These are phyloP conservation scores for Sarocladium strictum DNA, from an alignment of 2,329 filamentous ascomycete genomes.

Conservation along the genomic window DNA sequence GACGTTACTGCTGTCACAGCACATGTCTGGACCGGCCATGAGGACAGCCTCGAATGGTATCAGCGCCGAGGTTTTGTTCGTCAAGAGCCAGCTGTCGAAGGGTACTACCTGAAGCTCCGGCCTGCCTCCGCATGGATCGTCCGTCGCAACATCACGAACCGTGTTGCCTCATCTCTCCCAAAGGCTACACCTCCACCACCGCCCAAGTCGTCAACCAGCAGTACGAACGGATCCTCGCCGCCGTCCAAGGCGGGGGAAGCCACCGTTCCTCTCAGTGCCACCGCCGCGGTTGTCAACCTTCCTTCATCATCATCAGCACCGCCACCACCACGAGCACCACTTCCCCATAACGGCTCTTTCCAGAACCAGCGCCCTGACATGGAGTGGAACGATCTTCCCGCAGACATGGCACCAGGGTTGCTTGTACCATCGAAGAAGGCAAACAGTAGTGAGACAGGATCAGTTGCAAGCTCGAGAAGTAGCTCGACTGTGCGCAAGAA, in stretches of 20 bases:
- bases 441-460: conserved; percentile 25
- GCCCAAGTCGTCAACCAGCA: background rate
- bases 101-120: conserved; percentile 57
- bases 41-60: conserved; percentile 60
- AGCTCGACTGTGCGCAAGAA: conserved; percentile 50
- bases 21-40: conserved; percentile 64
- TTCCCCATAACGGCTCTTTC: conserved; percentile 35
- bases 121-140: conserved; percentile 59
- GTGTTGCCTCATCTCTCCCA: conserved; percentile 18
- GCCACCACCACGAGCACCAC: conserved; percentile 12
- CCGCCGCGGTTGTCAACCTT: conserved; percentile 26
- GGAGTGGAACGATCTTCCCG: conserved; percentile 62
- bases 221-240: background rate
- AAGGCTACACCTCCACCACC: conserved; percentile 13
- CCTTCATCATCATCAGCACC: conserved; percentile 11
- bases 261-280: conserved; percentile 17
- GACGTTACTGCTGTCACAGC: conserved; percentile 47
- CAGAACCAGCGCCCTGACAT: conserved; percentile 53
- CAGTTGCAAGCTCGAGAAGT: conserved; percentile 47
- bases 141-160: conserved; percentile 33
- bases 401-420: conserved; percentile 44
- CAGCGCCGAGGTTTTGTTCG: conserved; percentile 48
- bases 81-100: conserved; percentile 33
- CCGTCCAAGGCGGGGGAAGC: background rate
- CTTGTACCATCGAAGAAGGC: conserved; percentile 21